phyloP scores from a whole-genome alignment of 1,284 basidiomycete genomes.

The Malassezia psittaci region DNA sequence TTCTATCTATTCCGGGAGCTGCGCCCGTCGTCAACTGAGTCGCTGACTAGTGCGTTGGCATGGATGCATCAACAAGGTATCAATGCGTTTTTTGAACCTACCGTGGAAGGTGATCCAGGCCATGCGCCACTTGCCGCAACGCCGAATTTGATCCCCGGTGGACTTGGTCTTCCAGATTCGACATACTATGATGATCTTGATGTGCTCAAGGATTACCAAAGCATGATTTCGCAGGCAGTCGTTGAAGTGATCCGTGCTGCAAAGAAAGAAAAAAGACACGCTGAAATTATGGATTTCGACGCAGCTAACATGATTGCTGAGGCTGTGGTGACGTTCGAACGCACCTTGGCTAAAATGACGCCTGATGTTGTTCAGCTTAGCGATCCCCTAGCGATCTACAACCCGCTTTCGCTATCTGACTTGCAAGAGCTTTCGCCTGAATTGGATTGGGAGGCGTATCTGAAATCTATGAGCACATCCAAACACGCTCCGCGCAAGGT shows the following conservation, averaged over 20 bases:
- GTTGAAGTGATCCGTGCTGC: slow-evolving; percentile 50
- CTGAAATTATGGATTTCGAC: slow-evolving; percentile 50
- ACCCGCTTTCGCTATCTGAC: slow-evolving; percentile 65
- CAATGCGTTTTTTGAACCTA: slow-evolving; percentile 64
- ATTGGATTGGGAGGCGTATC: slow-evolving; percentile 71
- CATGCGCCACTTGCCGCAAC: slow-evolving; percentile 78
- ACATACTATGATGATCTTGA: slow-evolving; percentile 80
- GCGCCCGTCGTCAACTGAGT: slow-evolving; percentile 19
- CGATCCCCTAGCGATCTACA: slow-evolving; percentile 78
- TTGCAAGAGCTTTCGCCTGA: slow-evolving; percentile 56
- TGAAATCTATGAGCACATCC: slow-evolving; percentile 61
- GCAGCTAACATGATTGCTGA: slow-evolving; percentile 61
- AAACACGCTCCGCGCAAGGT: slow-evolving; percentile 56
- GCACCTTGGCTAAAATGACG: slow-evolving; percentile 66
- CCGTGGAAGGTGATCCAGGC: slow-evolving; percentile 76
- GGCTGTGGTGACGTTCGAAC: slow-evolving; percentile 64
- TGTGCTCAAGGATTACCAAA: slow-evolving; percentile 62
- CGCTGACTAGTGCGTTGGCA: slow-evolving; percentile 63
- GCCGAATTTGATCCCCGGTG: slow-evolving; percentile 73
- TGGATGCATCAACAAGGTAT: slow-evolving; percentile 66
- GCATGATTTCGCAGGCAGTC: slow-evolving; percentile 62
- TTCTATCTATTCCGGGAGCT: slow-evolving; percentile 46
- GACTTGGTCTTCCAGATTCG: slow-evolving; percentile 78
- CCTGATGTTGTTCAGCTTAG: slow-evolving; percentile 54
- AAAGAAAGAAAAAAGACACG: slow-evolving; percentile 47